These are phyloP conservation scores for Kalmusia sp. DNA, from an alignment of 2,329 filamentous ascomycete genomes.

Conservation along the genomic window DNA sequence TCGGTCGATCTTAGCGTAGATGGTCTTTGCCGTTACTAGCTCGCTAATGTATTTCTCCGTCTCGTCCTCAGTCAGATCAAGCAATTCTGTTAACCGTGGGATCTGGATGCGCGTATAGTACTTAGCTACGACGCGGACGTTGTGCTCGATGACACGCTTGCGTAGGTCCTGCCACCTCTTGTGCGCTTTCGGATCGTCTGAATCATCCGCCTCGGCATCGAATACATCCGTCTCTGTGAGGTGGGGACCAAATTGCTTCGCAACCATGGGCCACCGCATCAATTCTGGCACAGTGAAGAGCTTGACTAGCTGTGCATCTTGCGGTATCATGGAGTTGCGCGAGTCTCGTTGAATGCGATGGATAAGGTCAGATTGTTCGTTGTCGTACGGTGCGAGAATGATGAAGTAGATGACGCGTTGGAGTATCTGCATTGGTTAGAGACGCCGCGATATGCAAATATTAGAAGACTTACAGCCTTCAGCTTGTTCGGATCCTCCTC, in stretches of 20 bases:
- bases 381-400: constrained; percentile 95
- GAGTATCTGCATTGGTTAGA: constrained; percentile 67
- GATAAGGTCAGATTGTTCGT: constrained; percentile 96
- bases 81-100: constrained; percentile 84
- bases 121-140: constrained; percentile 95
- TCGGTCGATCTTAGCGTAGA: constrained; percentile 96
- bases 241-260: constrained; percentile 86
- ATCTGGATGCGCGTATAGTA: constrained; percentile 99
- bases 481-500: constrained; percentile 88
- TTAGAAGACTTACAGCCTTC: constrained; percentile 70
- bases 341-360: constrained; percentile 89
- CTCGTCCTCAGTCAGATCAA: constrained; percentile 92
- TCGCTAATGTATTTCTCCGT: constrained; percentile 99
- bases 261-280: constrained; percentile 97
- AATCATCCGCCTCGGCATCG: constrained; percentile 68
- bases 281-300: constrained; percentile 95
- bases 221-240: constrained; percentile 92
- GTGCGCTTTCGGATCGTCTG: constrained; percentile 78
- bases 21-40: constrained; percentile 95
- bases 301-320: constrained; percentile 86
- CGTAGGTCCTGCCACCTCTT: constrained; percentile 92
- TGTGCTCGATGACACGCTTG: constrained; percentile 99
- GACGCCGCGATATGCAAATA: not conserved
- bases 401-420: constrained; percentile 98
- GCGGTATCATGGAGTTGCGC: constrained; percentile 77